Evolutionary conservation across 2,329 filamentous ascomycete genomes (phyloP).

Genomic region (Bisporella sp.): DNA sequence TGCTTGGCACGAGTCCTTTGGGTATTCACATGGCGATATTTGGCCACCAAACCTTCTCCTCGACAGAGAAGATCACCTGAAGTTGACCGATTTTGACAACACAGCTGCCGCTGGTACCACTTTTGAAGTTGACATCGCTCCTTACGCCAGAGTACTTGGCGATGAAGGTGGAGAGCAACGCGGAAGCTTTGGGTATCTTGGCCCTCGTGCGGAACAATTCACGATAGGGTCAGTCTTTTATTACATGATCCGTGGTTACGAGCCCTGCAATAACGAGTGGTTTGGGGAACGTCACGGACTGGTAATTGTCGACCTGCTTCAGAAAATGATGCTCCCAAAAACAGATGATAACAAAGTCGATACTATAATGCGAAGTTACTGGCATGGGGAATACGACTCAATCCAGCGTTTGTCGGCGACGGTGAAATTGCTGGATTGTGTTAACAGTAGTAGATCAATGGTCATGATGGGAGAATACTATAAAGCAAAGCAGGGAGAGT

Average conservation of each 20-base stretch:
- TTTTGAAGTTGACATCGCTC: conserved; percentile 2
- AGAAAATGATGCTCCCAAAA: conserved; percentile 5
- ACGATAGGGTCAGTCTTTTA: conserved; percentile 5
- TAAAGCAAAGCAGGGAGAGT: conserved; percentile 1
- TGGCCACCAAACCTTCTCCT: not conserved
- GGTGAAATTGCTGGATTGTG: not conserved
- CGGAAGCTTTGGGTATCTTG: conserved; percentile 3
- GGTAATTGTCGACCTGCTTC: conserved; percentile 3
- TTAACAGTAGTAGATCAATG: conserved; percentile 1
- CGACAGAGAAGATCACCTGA: not conserved
- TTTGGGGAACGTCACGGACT: conserved; percentile 4
- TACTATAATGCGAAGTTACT: conserved; percentile 6
- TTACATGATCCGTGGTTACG: conserved; percentile 2
- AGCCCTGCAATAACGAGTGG: conserved; percentile 2
- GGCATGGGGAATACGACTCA: conserved; percentile 2
- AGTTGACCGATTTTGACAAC: not conserved
- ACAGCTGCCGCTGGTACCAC: not conserved
- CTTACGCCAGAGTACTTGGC: conserved; percentile 2
- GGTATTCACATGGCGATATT: not conserved
- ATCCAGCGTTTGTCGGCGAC: not conserved
- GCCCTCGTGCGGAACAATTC: conserved; percentile 6
- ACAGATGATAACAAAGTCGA: conserved; percentile 3
- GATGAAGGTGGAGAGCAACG: not conserved
- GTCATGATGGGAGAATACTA: conserved; percentile 1
- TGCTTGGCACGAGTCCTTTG: not conserved